Evolutionary conservation across 495 filamentous ascomycete species (phyloP), one percentile per base, ranked within the genome.

Genomic region (Lasiosphaeria hispida): DNA sequence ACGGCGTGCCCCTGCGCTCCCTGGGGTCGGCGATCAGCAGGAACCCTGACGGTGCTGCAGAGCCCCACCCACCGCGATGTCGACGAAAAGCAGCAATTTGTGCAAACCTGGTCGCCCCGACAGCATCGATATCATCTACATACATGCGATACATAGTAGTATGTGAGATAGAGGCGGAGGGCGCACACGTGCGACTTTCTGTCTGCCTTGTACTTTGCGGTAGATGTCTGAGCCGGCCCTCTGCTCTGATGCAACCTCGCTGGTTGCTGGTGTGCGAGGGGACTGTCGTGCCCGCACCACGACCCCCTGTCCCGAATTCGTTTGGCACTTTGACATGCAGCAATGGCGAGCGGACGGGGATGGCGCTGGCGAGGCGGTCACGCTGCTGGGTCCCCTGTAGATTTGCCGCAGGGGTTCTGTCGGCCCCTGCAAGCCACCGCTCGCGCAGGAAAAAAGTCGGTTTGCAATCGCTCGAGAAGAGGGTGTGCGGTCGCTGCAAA

Each of bases 1-100:
- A 45, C 43, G 30, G 43, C 15, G 10, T 8, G 9, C 30, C 43
- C 9, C 30, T 13, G 7, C 18, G 7, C 4, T 7, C 1, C 7
- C 15, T 17, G 43, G 7, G 17, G 30, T 55, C 59, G 59, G 63
- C 63, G 61, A 58, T 62, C 63, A 55, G 55, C 50, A 58, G 55
- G 44, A 53, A 43, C 62, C 63, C 52, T 64, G 62, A 48, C 19
- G 23, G 36, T 57, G 44, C 14, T 52, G 17, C 40, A 51, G n/a
- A 39, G 38, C 55, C 48, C 63, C 63, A 65, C 63, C 58, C 42
- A 34, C 58, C 41, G 53, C 51, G 59, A 59, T 59, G 63, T n/a
- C 48, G 36, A 52, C 39, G 17, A 54, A 42, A 34, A 11, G 43
- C 13, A 3, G 59, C 42, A 61, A 61, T 61, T 53, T 61, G 40